These are phyloP conservation scores for Pythium rishiriense DNA, from an alignment of 352 stramenopile species.

Conservation along the genomic window DNA sequence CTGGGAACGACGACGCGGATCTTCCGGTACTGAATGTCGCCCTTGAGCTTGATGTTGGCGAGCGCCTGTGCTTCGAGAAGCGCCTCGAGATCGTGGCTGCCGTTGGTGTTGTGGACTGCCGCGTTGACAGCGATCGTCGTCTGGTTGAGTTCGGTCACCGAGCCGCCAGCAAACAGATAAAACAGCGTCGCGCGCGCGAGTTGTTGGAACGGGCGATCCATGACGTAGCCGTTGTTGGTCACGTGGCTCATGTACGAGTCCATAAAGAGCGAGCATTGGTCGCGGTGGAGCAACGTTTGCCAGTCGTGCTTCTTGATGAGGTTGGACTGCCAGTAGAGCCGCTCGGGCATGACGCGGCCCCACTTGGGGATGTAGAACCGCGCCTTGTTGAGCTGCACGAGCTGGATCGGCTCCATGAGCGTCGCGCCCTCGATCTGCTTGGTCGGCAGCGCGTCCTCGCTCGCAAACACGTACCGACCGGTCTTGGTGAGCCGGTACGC, in stretches of 20 bases:
- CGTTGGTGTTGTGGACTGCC: neutral
- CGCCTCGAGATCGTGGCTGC: neutral
- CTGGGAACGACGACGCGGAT: slow-evolving; percentile 20
- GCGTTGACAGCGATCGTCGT: neutral
- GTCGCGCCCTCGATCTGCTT: neutral
- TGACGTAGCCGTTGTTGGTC: slow-evolving; percentile 10
- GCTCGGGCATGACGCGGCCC: slow-evolving; percentile 5
- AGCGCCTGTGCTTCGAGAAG: slow-evolving; percentile 1
- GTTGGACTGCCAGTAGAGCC: neutral
- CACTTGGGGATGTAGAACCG: slow-evolving; percentile 6
- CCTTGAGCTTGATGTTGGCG: slow-evolving; percentile 21
- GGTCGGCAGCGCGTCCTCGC: slow-evolving; percentile 23
- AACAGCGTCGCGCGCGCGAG: slow-evolving; percentile 11
- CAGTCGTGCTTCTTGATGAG: slow-evolving; percentile 2
- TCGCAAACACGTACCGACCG: slow-evolving; percentile 12
- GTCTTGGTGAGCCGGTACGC: slow-evolving; percentile 12
- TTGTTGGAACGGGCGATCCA: slow-evolving; percentile 9
- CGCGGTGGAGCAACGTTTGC: neutral
- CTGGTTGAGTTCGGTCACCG: slow-evolving; percentile 13
- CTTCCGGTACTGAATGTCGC: slow-evolving; percentile 12
- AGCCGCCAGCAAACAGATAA: slow-evolving; percentile 14
- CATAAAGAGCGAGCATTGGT: slow-evolving; percentile 11
- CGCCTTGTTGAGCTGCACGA: slow-evolving; percentile 15
- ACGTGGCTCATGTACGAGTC: slow-evolving; percentile 17
- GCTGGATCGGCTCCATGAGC: slow-evolving; percentile 4